Percentiles rank a stretch among this genome's conserved stretches.
These are phyloP conservation scores for Lentinula aciculospora DNA, from an alignment of 768 basidiomycete genomes.

Conservation along the genomic window DNA sequence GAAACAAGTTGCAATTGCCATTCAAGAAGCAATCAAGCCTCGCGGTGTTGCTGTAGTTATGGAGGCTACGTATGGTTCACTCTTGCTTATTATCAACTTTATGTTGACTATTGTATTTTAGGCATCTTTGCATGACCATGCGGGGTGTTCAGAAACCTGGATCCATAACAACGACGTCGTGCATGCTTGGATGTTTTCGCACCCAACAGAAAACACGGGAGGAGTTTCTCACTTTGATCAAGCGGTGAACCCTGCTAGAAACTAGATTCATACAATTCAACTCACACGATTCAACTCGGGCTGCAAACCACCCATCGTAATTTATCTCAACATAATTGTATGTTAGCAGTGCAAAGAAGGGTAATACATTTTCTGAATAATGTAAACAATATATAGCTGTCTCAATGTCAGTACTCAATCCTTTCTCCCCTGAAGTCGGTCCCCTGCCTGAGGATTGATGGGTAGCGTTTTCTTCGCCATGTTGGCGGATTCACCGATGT, in stretches of 20 bases:
- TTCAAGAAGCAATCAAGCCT: slow-evolving; percentile 97
- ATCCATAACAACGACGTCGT: slow-evolving; percentile 89
- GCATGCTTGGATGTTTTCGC: slow-evolving; percentile 98
- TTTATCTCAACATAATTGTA: slow-evolving; percentile 11
- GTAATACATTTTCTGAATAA: not conserved
- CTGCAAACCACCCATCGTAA: slow-evolving; percentile 6
- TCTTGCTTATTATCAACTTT: slow-evolving; percentile 9
- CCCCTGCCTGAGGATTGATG: slow-evolving; percentile 55
- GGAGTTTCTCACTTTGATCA: slow-evolving; percentile 89
- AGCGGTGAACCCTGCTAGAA: slow-evolving; percentile 24
- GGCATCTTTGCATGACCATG: slow-evolving; percentile 99
- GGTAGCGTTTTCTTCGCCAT: slow-evolving; percentile 7
- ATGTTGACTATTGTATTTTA: slow-evolving; percentile 22
- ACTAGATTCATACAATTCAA: slow-evolving; percentile 34
- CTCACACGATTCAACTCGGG: slow-evolving; percentile 37
- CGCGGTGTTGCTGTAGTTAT: slow-evolving; percentile 98
- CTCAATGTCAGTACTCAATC: slow-evolving; percentile 26
- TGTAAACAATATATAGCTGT: slow-evolving; percentile 9
- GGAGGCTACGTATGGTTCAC: slow-evolving; percentile 84
- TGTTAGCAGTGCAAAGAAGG: not conserved
- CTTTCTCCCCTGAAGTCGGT: slow-evolving; percentile 54
- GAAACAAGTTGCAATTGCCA: slow-evolving; percentile 96
- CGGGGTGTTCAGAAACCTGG: slow-evolving; percentile 99
- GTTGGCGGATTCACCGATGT: slow-evolving; percentile 1
- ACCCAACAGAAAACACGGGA: slow-evolving; percentile 98